phyloP scores from a whole-genome alignment of 495 filamentous ascomycete genomes.

The Talaromyces nanjingensis region DNA sequence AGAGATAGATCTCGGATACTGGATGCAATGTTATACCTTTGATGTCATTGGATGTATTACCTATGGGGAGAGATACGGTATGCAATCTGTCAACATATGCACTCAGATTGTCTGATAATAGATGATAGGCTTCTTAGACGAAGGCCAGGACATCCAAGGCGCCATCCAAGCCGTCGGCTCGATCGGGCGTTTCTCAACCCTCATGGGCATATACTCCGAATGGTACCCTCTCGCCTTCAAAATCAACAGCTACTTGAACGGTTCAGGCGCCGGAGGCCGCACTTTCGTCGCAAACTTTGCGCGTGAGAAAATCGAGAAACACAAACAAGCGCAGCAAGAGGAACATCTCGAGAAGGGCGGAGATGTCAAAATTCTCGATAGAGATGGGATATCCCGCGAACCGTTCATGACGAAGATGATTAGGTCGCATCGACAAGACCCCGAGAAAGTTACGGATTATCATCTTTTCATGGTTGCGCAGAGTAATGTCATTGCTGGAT shows the following conservation, averaged over 20 bases:
- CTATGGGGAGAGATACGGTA: conserved; percentile 50
- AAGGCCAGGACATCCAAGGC: conserved; percentile 57
- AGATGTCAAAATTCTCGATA: conserved; percentile 4
- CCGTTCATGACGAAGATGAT: conserved; percentile 45
- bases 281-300: conserved; percentile 39
- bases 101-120: not conserved
- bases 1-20: conserved; percentile 40
- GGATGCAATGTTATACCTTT: conserved; percentile 54
- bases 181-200: conserved; percentile 49
- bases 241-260: conserved; percentile 29
- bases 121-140: conserved; percentile 48
- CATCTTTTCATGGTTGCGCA: conserved; percentile 43
- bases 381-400: conserved; percentile 36
- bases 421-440: conserved; percentile 47
- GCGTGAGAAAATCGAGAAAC: conserved; percentile 31
- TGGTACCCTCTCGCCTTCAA: conserved; percentile 38
- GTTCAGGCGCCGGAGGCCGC: conserved; percentile 33
- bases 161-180: conserved; percentile 48
- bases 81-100: not conserved
- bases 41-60: conserved; percentile 63
- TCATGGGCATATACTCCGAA: conserved; percentile 41
- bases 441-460: conserved; percentile 45
- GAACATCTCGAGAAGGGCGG: conserved; percentile 1
- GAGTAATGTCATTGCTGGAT: conserved; percentile 48
- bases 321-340: conserved; percentile 11